Conservation (phyloP, 2,329 filamentous ascomycete species). For the Aspergillus glaucus region DNA sequence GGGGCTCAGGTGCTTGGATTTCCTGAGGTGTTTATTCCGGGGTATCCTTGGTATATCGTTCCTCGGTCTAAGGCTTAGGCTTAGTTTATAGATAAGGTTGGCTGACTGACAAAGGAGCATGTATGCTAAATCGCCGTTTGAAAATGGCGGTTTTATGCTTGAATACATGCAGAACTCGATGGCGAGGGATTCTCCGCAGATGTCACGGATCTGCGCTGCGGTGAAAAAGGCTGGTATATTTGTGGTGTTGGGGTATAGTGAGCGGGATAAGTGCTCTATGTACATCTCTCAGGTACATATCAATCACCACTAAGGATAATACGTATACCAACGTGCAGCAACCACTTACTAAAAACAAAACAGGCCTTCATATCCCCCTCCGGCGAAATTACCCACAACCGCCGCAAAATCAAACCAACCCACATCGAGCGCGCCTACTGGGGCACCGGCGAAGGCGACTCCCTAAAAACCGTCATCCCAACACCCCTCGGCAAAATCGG, state of each 20-base stretch:
- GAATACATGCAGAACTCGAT: constrained; percentile 4
- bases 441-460: constrained; percentile 33
- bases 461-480: constrained; percentile 34
- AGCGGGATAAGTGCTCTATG: constrained; percentile 29
- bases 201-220: constrained; percentile 28
- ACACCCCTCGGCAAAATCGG: constrained; percentile 27
- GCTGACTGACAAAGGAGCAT: constrained; percentile 1
- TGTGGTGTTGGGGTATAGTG: constrained; percentile 39
- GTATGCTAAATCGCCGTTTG: neutral
- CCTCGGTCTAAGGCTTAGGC: neutral
- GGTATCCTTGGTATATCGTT: constrained; percentile 34
- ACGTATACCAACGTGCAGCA: neutral
- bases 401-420: constrained; percentile 48
- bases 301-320: neutral
- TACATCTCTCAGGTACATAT: constrained; percentile 38
- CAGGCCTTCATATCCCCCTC: constrained; percentile 40
- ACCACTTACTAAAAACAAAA: constrained; percentile 21
- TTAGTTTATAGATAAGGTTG: neutral
- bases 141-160: neutral
- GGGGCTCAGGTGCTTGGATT: constrained; percentile 46
- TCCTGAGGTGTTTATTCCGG: constrained; percentile 41
- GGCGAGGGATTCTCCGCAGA: constrained; percentile 19
- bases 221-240: constrained; percentile 32
- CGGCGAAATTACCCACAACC: constrained; percentile 33
- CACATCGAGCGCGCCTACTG: constrained; percentile 45